Conservation (phyloP, 106 monocot genomes). For the Agapanthus africanus region DNA sequence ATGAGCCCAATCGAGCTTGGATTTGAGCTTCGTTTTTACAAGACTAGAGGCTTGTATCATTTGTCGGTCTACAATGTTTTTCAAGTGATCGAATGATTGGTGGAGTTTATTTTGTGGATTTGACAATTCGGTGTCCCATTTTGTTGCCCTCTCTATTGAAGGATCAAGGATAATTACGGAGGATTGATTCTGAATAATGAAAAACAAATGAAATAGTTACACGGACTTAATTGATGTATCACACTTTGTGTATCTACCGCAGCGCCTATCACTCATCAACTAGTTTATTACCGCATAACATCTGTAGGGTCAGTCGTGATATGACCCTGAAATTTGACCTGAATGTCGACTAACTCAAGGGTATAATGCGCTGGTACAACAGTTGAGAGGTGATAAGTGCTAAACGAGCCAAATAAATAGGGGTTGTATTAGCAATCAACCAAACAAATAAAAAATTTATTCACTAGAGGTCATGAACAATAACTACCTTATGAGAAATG, state of each 20-base stretch:
- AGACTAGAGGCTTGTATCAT: conserved; percentile 13
- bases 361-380: too few species aligned
- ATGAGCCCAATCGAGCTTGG: conserved; percentile 38
- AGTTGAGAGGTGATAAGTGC: too few species aligned
- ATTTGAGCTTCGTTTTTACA: conserved; percentile 26
- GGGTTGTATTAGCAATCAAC: too few species aligned
- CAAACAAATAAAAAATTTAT: too few species aligned
- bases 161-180: conserved; percentile 23
- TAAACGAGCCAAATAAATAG: too few species aligned
- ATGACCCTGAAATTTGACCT: too few species aligned
- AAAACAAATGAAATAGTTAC: not conserved
- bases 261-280: too few species aligned
- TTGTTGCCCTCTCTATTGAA: conserved; percentile 66
- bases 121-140: conserved; percentile 48
- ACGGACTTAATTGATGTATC: too few species aligned
- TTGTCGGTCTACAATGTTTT: conserved; percentile 25
- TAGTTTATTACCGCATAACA: too few species aligned
- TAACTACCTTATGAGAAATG: not conserved
- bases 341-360: too few species aligned
- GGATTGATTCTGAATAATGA: conserved; percentile 23
- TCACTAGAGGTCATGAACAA: not conserved
- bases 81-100: conserved; percentile 32
- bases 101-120: conserved; percentile 27
- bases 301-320: too few species aligned
- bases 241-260: too few species aligned